Evolutionary conservation across 2,329 filamentous ascomycete species (phyloP), one percentile per base, ranked within the genome.

Genomic region (Penicillium sp.): DNA sequence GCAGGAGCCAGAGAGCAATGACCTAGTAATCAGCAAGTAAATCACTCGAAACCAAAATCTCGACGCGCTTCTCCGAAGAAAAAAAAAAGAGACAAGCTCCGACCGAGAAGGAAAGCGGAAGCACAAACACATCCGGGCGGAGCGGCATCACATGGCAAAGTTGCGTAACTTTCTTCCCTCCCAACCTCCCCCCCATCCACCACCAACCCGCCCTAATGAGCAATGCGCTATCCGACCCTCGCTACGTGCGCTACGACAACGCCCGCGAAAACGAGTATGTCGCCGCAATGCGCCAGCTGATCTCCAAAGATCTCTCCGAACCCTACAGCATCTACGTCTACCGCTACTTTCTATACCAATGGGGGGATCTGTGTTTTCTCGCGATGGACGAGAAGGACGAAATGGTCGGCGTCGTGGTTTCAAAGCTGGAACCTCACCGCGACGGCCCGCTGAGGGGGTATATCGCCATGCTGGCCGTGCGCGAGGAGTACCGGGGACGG

Each of bases 251-350:
- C 64, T 89, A 88, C 69, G 79, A 85, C 57, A 72, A 74, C 51
- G 70, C 79, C 47, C 83, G 84, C 61, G 86, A 88, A 68, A 80
- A 82, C 49, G 76, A 79, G 52, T 87, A 94, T 71, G 86, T 99
- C 40, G 86, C 92, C 34, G 86, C 91, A 40, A 97, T 99, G 74
- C 87, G 93, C 52, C 87, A 92, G 54, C 79, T 99, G 69, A 99
- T 99, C 68, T 94, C 92, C 43, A 96, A 93, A 68, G 94, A 97
- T 71, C 83, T 99, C 47, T 97, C 93, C 64, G 94, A 99, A 74
- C 94, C 94, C 1, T 99, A 99, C 74, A 97, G 93, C 76, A 97
- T 99, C 71, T 99, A 99, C 78, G 94, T 99, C 55, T 99, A 97
- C 75, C 87, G 94, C 31, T 99, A 99, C 74, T 99, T 99, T 67